phyloP scores from a whole-genome alignment of 2,329 filamentous ascomycete species.

The Alternaria tenuissima region DNA sequence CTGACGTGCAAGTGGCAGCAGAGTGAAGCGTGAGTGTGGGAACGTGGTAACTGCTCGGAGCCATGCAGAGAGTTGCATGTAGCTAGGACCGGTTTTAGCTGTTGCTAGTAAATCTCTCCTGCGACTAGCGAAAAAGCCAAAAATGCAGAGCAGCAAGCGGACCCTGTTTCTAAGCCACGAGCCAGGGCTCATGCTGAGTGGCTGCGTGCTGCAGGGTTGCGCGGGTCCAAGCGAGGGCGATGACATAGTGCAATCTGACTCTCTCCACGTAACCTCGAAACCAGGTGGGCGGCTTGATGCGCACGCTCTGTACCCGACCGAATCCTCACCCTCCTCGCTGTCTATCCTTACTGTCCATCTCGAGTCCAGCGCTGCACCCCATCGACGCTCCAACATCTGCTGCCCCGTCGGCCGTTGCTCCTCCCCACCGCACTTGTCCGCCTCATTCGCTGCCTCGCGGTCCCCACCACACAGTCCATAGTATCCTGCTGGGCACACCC shows the following conservation, averaged over 20 bases:
- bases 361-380: conserved; percentile 3
- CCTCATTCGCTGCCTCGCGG: conserved; percentile 22
- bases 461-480: conserved; percentile 10
- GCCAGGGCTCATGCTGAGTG: conserved; percentile 1
- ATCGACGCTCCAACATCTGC: neutral
- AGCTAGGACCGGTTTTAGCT: too few relatives aligned
- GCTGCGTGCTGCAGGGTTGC: conserved; percentile 5
- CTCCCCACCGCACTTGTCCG: conserved; percentile 19
- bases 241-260: conserved; percentile 19
- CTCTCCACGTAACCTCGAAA: conserved; percentile 13
- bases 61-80: neutral
- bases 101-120: neutral
- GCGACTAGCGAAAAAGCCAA: neutral
- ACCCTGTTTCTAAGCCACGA: conserved; percentile 9
- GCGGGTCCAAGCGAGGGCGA: conserved; percentile 19
- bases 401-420: conserved; percentile 3
- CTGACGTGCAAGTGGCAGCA: conserved; percentile 5
- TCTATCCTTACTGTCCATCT: conserved; percentile 7
- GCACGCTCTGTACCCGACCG: conserved; percentile 4
- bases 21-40: conserved; percentile 12
- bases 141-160: neutral
- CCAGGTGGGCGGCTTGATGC: conserved; percentile 9
- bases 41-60: neutral
- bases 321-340: conserved; percentile 4
- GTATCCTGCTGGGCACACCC: conserved; percentile 20